Base-by-base conservation (phyloP, 1,139 yeast genomes). In the Protomyces pachydermus region DNA sequence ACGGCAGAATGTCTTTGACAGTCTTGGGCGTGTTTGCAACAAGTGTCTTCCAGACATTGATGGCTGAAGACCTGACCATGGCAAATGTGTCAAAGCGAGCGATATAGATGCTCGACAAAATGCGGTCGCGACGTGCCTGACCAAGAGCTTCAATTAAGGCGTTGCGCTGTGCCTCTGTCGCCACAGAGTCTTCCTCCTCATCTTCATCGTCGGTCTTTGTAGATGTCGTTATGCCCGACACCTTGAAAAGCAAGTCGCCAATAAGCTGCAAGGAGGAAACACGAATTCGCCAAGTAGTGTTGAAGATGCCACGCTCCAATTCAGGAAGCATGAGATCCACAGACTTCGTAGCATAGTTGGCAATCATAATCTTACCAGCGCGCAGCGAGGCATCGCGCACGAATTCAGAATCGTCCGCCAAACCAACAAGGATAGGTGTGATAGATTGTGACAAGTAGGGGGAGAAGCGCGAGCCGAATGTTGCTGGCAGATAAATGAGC, bases 21-120 rank as follows among this genome's bases (percentile, higher is more conserved):
- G 97, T 90, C 75, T 88, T 85, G 55, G 98, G 98, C 45, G 98
- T 93, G 74, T 93, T 93, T 64, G 96, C 88, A 64, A 95, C 98
- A 75, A 95, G 80, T 0, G 96, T 91, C 77, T 91, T 91, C 99
- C 99, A 95, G 62, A 95, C 91, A 71, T 93, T 97, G 68, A 90
- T 84, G n/a, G 98, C 86, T 52, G 96, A 89, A 69, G 84, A 84
- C 72, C 98, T 86, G 37, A 95, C 98, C 72, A 86, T 81, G 70
- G 90, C 90, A 56, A 95, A 84, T 57, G 86, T 84, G 79, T 95
- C 99, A 38, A 96, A 88, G 75, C 98, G 91, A 75, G 97, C 91
- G 56, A 95, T 85, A 75, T 91, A 95, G 69, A 95, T 79, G 32
- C 91, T 80, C 1, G 98, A 84, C 72, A 95, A 79, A 53, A 95